Evolutionary conservation across 2,329 filamentous ascomycete genomes (phyloP), one percentile per base, ranked within the genome.

Genomic region (Ophiostoma australiae): DNA sequence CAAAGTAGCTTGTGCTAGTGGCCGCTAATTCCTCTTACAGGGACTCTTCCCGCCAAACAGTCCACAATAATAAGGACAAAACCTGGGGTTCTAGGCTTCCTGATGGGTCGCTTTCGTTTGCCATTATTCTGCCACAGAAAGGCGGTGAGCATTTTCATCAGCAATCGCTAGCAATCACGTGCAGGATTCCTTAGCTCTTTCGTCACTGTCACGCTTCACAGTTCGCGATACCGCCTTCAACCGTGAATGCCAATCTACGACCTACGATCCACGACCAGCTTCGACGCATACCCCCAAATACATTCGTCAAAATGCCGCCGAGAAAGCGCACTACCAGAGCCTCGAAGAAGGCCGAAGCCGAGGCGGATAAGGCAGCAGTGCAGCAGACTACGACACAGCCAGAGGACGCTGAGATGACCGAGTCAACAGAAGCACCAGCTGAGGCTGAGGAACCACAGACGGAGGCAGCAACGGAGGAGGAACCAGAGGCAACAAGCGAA

Each of bases 281-380:
- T n/a, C 17, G 7, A 48, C 44, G 20, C 44, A 48, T n/a, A 48
- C 17, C 6, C 20, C 44, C 4, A 48, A 20, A 35, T 27, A 66
- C 48, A 41, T n/a, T 15, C 7, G 0, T 17, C 66, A 70, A 44
- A 4, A 72, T 72, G 71, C 71, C 71, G 13, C 71, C 69, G 41
- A 55, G 61, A 67, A 70, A 69, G 66, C 52, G 71, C 66, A 33
- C 61, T 10, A 72, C 69, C 4, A 13, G 69, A n/a, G 71, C 71
- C 37, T 70, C 71, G 13, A 72, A 72, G 58, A 67, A 70, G 69
- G 71, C 69, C 20, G 69, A 72, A 61, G 67, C 55, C 0, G 66
- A 41, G 10, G 70, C 58, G 1, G 70, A 39, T 37, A 58, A 67
- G 11, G 58, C 61, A 10, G 66, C 48, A 15, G 41, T 15, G 35